Evolutionary conservation across 2,329 filamentous ascomycete species (phyloP), one percentile per base, ranked within the genome.

Genomic region (Macrophomina phaseolina): DNA sequence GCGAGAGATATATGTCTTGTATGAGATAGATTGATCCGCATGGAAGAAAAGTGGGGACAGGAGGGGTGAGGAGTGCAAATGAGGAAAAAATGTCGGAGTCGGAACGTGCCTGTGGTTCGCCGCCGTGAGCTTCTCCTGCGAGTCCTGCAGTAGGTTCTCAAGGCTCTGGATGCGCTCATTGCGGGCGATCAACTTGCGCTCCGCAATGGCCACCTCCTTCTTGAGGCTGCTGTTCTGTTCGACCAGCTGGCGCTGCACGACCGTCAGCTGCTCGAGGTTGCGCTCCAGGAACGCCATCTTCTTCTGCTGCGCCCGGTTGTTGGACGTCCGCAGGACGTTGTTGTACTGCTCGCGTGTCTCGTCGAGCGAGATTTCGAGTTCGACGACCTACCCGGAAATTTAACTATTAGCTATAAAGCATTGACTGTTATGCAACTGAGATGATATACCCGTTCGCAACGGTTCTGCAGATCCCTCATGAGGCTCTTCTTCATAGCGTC

Each of bases 401-500:
- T 45, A 52, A 64, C 52, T 48, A 55, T 66, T 61, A 66, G 60
- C 60, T 64, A 67, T 48, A 49, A 42, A 55, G 18, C 51, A 68
- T 45, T 32, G 16, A 68, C 36, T 51, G 61, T 18, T 68, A 69
- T 62, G 64, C 64, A 51, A 66, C 68, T 76, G 60, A 75, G 71
- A 34, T 48, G 55, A 78, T 78, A 76, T 76, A 81, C 94, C 71
- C 95, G 90, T 83, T 99, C 95, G 80, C 95, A 99, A 69, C 95
- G 91, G 84, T 99, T 98, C 81, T 99, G 95, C 71, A 99, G 84
- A 80, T 99, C 95, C 67, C 95, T 92, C 95, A 99, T 99, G 72
- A 99, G 85, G 71, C 92, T 97, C 88, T 99, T 99, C 89, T 99
- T 99, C 94, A 99, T 99, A 68, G 93, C 91, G 80, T 99, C 95